A percentile compares a stretch with the other conserved stretches of the same genome.
phyloP scores from a whole-genome alignment of 352 stramenopile genomes.

The Phytophthora ohioensis region DNA sequence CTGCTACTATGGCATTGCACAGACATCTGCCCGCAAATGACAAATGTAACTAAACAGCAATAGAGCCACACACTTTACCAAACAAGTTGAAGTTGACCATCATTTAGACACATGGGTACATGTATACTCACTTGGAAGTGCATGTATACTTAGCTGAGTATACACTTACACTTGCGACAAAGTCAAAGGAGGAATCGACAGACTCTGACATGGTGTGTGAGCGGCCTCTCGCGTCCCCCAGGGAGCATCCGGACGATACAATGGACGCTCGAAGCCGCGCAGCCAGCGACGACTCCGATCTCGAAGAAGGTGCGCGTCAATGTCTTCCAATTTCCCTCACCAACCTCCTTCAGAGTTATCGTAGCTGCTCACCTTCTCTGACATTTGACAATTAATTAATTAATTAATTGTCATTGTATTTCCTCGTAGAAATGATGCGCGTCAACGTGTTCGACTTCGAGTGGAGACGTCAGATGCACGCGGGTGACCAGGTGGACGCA shows the following conservation, averaged over 20 bases:
- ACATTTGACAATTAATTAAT: constrained; percentile 11
- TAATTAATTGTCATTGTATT: constrained; percentile 13
- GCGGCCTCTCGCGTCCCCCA: constrained; percentile 24
- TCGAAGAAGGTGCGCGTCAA: constrained; percentile 69
- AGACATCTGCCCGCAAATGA: constrained; percentile 43
- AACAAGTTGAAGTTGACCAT: constrained; percentile 5
- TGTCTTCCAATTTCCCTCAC: not conserved
- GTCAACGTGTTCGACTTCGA: constrained; percentile 73
- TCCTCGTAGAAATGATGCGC: constrained; percentile 78
- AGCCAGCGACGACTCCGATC: constrained; percentile 72
- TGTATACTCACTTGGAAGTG: too few relatives aligned
- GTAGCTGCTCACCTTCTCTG: constrained; percentile 12
- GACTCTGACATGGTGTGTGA: constrained; percentile 66
- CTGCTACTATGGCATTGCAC: constrained; percentile 76
- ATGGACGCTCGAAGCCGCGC: constrained; percentile 41
- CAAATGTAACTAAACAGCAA: constrained; percentile 3
- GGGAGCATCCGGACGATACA: constrained; percentile 23
- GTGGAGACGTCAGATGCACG: constrained; percentile 78
- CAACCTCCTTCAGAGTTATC: not conserved
- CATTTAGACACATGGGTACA: too few relatives aligned
- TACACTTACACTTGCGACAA: too few relatives aligned
- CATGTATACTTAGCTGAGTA: too few relatives aligned
- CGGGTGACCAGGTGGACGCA: constrained; percentile 70
- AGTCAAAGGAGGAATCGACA: constrained; percentile 2
- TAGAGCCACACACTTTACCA: not conserved